Evolutionary conservation across 441 rosid genomes (phyloP), one percentile per base, ranked within the genome.

Genomic region (Brassica hybrid): DNA sequence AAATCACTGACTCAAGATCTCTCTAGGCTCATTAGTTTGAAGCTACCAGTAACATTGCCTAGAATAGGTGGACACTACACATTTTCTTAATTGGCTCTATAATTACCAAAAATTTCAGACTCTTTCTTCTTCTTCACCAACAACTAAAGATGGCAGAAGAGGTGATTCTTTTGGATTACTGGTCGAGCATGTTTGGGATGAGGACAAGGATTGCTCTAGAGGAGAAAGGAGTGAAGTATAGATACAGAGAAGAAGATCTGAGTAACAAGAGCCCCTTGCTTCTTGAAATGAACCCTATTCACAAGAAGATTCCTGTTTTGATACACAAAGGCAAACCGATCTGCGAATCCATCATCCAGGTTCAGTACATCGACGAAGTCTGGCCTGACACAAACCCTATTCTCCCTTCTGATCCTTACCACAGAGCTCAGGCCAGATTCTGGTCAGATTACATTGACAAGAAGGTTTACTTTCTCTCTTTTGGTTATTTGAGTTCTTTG

Each of bases 401-500:
- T 48, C 74, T 83, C 3, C 76, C 84, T 64, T 75, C 82, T 6
- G 74, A 84, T 80, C 83, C 85, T 67, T 74, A 77, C 78, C 54
- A 67, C 2, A 79, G 74, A 74, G 80, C 86, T 18, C 79, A 59
- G 34, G 85, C 83, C 4, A 74, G 78, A 34, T 82, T 84, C 14
- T 82, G 80, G 85, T 83, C 64, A 8, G 69, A 84, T 56, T 82
- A 52, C 66, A 69, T 82, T 9, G 82, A 82, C 72, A 81, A 73
- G 3, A 81, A 84, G 84, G 86, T 81, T 45, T 48, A 13, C 7
- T 48, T 45, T 45, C 52, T 10, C 45, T 0, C 45, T 38, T 38
- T 38, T 38, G 45, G 45, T 10, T 38, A 38, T 38, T 10, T 38
- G 45, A 38, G 45, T 38, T 38, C 9, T 38, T 10, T 38, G 45